Evolutionary conservation across 2,329 filamentous ascomycete genomes (phyloP).

Genomic region (Verticillium albo-atrum): DNA sequence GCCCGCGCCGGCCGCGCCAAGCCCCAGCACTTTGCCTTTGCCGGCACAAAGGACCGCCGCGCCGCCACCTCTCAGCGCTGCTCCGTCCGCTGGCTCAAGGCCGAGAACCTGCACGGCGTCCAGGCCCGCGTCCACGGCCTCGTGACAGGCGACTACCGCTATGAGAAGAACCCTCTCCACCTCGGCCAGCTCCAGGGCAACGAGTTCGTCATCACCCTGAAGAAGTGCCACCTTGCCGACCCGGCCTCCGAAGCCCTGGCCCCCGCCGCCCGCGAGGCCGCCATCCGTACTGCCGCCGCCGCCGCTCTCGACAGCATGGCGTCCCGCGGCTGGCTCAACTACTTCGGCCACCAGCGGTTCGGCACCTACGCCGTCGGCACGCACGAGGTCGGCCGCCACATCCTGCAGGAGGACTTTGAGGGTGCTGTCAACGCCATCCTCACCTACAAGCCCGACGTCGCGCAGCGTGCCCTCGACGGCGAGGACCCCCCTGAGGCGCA

Average conservation of each 20-base stretch:
- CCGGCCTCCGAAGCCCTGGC: slow-evolving; percentile 17
- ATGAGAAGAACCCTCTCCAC: slow-evolving; percentile 66
- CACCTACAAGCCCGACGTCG: slow-evolving; percentile 61
- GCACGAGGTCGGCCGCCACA: slow-evolving; percentile 77
- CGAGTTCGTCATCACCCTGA: slow-evolving; percentile 86
- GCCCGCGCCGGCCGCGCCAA: slow-evolving; percentile 70
- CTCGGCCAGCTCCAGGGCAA: slow-evolving; percentile 85
- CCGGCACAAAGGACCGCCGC: slow-evolving; percentile 86
- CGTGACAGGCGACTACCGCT: slow-evolving; percentile 75
- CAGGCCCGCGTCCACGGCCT: slow-evolving; percentile 60
- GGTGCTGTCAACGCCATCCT: slow-evolving; percentile 76
- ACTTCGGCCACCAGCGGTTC: slow-evolving; percentile 96
- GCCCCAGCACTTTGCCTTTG: slow-evolving; percentile 66
- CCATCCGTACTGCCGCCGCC: slow-evolving; percentile 33
- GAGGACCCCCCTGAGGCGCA: slow-evolving; percentile 40
- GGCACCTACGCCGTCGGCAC: slow-evolving; percentile 85
- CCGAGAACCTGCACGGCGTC: slow-evolving; percentile 59
- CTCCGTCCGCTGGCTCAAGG: slow-evolving; percentile 51
- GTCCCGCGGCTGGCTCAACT: slow-evolving; percentile 86
- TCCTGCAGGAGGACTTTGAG: slow-evolving; percentile 77
- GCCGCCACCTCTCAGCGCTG: slow-evolving; percentile 82
- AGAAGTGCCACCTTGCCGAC: slow-evolving; percentile 67
- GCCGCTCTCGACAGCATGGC: slow-evolving; percentile 63
- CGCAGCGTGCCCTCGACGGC: slow-evolving; percentile 33
- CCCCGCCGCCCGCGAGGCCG: slow-evolving; percentile 18